Evolutionary conservation across 352 stramenopile species (phyloP).

Genomic region (Peronospora destructor): DNA sequence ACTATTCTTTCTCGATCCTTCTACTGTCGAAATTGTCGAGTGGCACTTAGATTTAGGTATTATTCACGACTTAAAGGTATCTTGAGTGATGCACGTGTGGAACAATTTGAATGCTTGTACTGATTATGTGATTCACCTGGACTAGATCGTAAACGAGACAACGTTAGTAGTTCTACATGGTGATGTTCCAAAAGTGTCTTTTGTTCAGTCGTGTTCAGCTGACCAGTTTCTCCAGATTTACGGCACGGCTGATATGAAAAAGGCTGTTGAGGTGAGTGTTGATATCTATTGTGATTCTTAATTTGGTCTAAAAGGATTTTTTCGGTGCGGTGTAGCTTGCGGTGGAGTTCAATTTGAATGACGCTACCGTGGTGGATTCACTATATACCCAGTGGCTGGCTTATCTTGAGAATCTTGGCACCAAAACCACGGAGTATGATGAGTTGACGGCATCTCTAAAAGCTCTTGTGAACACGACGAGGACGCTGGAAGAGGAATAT

Average conservation of each 20-base stretch:
- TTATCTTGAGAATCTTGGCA: constrained; percentile 21
- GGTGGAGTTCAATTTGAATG: constrained; percentile 66
- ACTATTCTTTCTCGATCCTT: constrained; percentile 77
- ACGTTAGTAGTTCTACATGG: constrained; percentile 67
- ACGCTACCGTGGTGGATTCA: constrained; percentile 40
- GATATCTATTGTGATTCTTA: neutral
- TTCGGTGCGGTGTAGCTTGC: constrained; percentile 39
- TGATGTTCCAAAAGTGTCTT: constrained; percentile 64
- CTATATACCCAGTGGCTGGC: constrained; percentile 50
- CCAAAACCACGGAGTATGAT: constrained; percentile 20
- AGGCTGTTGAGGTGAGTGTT: constrained; percentile 52
- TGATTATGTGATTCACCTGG: neutral
- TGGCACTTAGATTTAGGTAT: constrained; percentile 83
- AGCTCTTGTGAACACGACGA: constrained; percentile 37
- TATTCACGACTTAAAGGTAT: constrained; percentile 81
- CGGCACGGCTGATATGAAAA: constrained; percentile 45
- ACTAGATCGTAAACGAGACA: constrained; percentile 61
- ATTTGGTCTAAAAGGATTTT: constrained; percentile 1
- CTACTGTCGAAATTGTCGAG: constrained; percentile 78
- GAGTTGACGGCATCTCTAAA: constrained; percentile 45
- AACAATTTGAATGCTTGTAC: neutral
- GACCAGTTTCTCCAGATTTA: constrained; percentile 74
- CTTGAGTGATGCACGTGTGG: neutral
- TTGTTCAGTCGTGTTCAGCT: constrained; percentile 63
- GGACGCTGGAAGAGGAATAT: constrained; percentile 46